Conservation (phyloP, 1,284 basidiomycete genomes). For the Malassezia nana region DNA sequence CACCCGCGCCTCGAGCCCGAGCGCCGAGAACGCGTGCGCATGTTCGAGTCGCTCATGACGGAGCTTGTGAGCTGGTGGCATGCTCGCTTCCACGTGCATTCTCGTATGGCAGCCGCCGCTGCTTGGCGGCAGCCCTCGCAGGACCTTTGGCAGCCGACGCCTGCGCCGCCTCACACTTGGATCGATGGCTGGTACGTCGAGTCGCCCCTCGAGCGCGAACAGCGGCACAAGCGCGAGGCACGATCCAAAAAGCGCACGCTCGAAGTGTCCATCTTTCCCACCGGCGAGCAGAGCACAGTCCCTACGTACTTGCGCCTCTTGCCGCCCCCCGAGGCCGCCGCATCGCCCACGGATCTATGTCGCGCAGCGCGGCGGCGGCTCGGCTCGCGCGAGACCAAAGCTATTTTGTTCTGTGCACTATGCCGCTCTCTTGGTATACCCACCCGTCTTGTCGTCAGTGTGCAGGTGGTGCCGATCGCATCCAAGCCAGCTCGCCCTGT, state of each 20-base stretch:
- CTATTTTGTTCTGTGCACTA: slow-evolving; percentile 81
- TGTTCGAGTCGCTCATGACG: slow-evolving; percentile 42
- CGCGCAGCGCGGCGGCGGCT: slow-evolving; percentile 69
- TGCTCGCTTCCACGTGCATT: slow-evolving; percentile 30
- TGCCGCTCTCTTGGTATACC: slow-evolving; percentile 80
- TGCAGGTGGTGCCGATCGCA: slow-evolving; percentile 64
- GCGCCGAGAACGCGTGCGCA: slow-evolving; percentile 41
- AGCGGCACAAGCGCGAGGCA: slow-evolving; percentile 26
- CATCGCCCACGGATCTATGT: slow-evolving; percentile 72
- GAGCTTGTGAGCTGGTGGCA: slow-evolving; percentile 45
- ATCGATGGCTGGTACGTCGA: slow-evolving; percentile 46
- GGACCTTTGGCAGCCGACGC: slow-evolving; percentile 31
- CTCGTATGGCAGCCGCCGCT: slow-evolving; percentile 26
- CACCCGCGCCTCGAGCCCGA: slow-evolving; percentile 38
- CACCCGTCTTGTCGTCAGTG: slow-evolving; percentile 72
- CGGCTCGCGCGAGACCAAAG: slow-evolving; percentile 76
- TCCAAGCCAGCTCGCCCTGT: not conserved
- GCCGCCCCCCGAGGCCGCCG: slow-evolving; percentile 61
- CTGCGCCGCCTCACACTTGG: slow-evolving; percentile 23
- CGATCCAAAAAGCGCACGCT: not conserved
- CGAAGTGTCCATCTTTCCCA: slow-evolving; percentile 51
- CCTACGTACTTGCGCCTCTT: slow-evolving; percentile 44
- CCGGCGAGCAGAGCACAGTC: slow-evolving; percentile 21
- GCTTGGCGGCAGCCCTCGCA: slow-evolving; percentile 40
- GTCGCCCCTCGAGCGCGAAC: slow-evolving; percentile 29